Percentiles rank a stretch among this genome's conserved stretches.
Evolutionary conservation across 2,329 filamentous ascomycete species (phyloP).

Genomic region (Claviceps purpurea): DNA sequence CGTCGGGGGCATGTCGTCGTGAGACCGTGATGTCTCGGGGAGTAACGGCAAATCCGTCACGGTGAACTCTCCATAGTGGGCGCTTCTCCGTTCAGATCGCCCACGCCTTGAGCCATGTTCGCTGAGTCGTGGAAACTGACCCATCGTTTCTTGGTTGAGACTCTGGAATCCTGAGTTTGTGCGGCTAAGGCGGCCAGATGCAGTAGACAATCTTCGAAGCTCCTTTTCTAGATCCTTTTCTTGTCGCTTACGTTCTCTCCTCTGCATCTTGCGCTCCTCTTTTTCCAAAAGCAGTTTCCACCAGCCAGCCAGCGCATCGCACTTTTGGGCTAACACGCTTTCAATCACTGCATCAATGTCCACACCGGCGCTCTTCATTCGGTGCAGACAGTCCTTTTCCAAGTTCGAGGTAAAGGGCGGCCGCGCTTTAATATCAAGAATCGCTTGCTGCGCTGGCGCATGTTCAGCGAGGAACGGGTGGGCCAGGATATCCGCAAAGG

Average conservation of each 20-base stretch:
- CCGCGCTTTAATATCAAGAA: slow-evolving; percentile 68
- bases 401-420: slow-evolving; percentile 73
- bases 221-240: slow-evolving; percentile 76
- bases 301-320: slow-evolving; percentile 86
- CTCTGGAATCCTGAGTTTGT: slow-evolving; percentile 65
- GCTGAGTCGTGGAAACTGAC: slow-evolving; percentile 28
- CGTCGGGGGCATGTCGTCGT: slow-evolving; percentile 43
- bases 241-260: slow-evolving; percentile 69
- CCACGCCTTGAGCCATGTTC: slow-evolving; percentile 51
- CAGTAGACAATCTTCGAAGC: slow-evolving; percentile 70
- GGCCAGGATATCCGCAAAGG: slow-evolving; percentile 69
- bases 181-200: slow-evolving; percentile 74
- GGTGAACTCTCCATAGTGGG: slow-evolving; percentile 46
- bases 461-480: slow-evolving; percentile 82
- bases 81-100: slow-evolving; percentile 62
- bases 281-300: slow-evolving; percentile 93
- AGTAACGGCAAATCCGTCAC: slow-evolving; percentile 66
- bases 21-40: slow-evolving; percentile 41
- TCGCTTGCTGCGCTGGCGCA: slow-evolving; percentile 77
- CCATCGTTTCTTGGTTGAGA: slow-evolving; percentile 55
- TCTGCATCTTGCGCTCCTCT: slow-evolving; percentile 72
- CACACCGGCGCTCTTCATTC: slow-evolving; percentile 88
- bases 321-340: slow-evolving; percentile 79
- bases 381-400: slow-evolving; percentile 81
- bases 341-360: slow-evolving; percentile 92